Conservation (phyloP, 225 moss, liverwort and hornwort species). For the Pleurozium schreberi region DNA sequence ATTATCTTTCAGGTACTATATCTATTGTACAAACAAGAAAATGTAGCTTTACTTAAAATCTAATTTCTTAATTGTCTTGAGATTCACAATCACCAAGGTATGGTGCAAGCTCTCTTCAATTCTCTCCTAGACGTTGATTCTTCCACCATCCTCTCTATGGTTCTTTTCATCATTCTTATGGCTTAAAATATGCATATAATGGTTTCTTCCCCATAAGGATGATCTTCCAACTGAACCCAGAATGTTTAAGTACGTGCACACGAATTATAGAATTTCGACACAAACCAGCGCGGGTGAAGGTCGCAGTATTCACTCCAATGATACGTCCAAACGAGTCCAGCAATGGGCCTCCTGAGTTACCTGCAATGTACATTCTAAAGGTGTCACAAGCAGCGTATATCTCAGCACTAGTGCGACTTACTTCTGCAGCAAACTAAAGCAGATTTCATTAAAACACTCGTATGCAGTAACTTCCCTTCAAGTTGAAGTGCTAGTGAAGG, state of each 20-base stretch:
- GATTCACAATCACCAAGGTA: neutral
- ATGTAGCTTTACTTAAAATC: neutral
- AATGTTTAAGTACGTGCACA: neutral
- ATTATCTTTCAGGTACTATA: neutral
- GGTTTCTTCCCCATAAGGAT: neutral
- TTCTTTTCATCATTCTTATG: neutral
- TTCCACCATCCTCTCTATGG: neutral
- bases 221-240: neutral
- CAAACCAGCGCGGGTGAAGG: constrained; percentile 46
- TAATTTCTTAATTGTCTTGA: neutral
- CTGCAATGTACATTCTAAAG: constrained; percentile 8
- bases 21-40: neutral
- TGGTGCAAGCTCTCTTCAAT: neutral
- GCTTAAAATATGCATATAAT: neutral
- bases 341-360: constrained; percentile 59
- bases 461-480: neutral
- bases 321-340: constrained; percentile 55
- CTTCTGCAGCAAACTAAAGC: neutral
- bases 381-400: neutral
- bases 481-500: neutral
- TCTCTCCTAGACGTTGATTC: neutral
- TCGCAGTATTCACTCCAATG: constrained; percentile 60
- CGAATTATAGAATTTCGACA: neutral
- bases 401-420: neutral
- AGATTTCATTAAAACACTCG: neutral